phyloP scores from a whole-genome alignment of 2,329 filamentous ascomycete species.

The Colletotrichum camelliae region DNA sequence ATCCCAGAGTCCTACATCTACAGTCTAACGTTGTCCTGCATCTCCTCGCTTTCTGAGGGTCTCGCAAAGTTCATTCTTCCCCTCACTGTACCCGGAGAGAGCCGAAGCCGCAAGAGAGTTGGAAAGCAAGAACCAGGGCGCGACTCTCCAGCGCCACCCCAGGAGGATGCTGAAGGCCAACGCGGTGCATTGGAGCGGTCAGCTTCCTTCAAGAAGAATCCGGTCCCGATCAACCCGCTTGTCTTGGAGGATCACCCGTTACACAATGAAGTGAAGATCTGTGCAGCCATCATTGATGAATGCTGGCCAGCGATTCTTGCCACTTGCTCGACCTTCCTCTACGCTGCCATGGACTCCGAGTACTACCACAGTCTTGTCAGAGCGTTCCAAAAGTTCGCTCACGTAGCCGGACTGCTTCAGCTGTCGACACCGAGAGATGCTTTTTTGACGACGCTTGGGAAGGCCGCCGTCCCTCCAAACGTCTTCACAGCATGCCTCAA shows the following conservation, averaged over 20 bases:
- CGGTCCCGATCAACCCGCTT: conserved; percentile 85
- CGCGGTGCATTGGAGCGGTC: conserved; percentile 59
- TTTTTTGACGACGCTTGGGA: conserved; percentile 91
- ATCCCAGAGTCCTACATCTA: conserved; percentile 96
- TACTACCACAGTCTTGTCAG: conserved; percentile 93
- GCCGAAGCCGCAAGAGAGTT: conserved; percentile 55
- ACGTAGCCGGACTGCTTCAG: conserved; percentile 88
- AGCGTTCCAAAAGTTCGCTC: conserved; percentile 93
- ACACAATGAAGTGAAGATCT: conserved; percentile 73
- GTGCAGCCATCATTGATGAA: conserved; percentile 82
- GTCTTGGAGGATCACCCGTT: conserved; percentile 75
- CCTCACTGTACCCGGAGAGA: conserved; percentile 81
- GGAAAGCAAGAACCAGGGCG: conserved; percentile 48
- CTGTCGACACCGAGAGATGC: conserved; percentile 89
- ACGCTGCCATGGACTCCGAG: conserved; percentile 88
- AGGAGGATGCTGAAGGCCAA: conserved; percentile 38
- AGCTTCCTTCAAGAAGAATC: conserved; percentile 74
- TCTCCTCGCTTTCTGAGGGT: conserved; percentile 89
- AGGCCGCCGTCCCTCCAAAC: conserved; percentile 89
- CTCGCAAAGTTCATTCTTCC: conserved; percentile 93
- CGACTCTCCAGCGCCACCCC: conserved; percentile 45
- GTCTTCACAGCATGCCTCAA: conserved; percentile 67
- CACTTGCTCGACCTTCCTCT: conserved; percentile 93
- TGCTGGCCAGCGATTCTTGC: conserved; percentile 97
- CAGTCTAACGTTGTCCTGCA: conserved; percentile 84